phyloP scores from a whole-genome alignment of 495 filamentous ascomycete genomes.

The Aspergillus ellipticus region DNA sequence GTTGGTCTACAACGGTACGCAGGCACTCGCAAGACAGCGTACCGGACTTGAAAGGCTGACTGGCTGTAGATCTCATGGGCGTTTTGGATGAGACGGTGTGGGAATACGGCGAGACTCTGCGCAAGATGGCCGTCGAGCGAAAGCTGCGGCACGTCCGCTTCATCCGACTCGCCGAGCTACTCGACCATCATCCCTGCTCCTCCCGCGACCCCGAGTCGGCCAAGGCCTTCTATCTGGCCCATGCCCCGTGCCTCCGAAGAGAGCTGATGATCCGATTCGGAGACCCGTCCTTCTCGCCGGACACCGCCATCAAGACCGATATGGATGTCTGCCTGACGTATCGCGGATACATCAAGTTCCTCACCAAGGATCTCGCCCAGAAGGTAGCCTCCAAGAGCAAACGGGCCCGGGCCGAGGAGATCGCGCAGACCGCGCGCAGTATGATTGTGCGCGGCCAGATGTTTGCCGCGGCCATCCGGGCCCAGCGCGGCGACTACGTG shows the following conservation, averaged over 20 bases:
- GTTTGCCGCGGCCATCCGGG: constrained; percentile 50
- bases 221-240: background rate
- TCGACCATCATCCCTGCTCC: constrained; percentile 19
- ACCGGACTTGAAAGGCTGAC: background rate
- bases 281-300: background rate
- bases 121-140: constrained; percentile 35
- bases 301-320: constrained; percentile 44
- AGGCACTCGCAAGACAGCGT: background rate
- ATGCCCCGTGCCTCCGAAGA: constrained; percentile 1
- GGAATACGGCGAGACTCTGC: constrained; percentile 39
- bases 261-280: background rate
- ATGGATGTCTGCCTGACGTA: constrained; percentile 55
- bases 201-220: constrained; percentile 24
- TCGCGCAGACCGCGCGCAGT: constrained; percentile 36
- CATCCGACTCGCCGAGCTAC: constrained; percentile 49
- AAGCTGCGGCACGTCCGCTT: constrained; percentile 43
- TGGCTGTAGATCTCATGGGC: constrained; percentile 40
- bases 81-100: constrained; percentile 42
- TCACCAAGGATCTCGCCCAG: constrained; percentile 53
- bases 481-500: constrained; percentile 45
- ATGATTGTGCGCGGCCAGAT: constrained; percentile 54
- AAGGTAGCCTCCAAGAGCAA: constrained; percentile 41
- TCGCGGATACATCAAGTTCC: constrained; percentile 58
- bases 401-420: constrained; percentile 29
- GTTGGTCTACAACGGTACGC: constrained; percentile 45